Evolutionary conservation across 2,329 filamentous ascomycete species (phyloP).

Genomic region (Ascochyta koolunga): DNA sequence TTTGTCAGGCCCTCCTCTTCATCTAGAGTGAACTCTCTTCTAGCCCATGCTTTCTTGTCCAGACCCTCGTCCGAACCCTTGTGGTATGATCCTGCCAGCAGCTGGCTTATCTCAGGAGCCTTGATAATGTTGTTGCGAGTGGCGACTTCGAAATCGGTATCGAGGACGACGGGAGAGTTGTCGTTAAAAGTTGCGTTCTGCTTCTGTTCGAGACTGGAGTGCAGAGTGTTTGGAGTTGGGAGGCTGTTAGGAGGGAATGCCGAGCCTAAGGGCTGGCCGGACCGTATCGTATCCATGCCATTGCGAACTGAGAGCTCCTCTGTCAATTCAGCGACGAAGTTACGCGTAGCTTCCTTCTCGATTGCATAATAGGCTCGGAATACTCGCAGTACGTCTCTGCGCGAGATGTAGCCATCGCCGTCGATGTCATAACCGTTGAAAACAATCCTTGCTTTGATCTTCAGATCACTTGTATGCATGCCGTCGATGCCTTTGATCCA

Average conservation of each 20-base stretch:
- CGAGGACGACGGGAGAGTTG: slow-evolving; percentile 28
- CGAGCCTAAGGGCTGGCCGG: slow-evolving; percentile 55
- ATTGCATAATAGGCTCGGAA: slow-evolving; percentile 92
- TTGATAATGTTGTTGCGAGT: slow-evolving; percentile 25
- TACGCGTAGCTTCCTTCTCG: slow-evolving; percentile 85
- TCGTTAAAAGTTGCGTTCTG: slow-evolving; percentile 38
- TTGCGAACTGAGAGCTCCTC: slow-evolving; percentile 72
- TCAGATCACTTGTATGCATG: slow-evolving; percentile 56
- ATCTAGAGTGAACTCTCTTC: slow-evolving; percentile 81
- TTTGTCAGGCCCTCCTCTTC: slow-evolving; percentile 74
- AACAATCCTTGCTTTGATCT: slow-evolving; percentile 61
- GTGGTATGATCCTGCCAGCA: slow-evolving; percentile 5
- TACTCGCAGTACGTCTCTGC: slow-evolving; percentile 87
- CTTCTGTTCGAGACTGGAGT: slow-evolving; percentile 40
- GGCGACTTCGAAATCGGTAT: slow-evolving; percentile 33
- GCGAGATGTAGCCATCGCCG: slow-evolving; percentile 80
- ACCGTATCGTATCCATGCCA: slow-evolving; percentile 49
- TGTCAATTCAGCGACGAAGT: slow-evolving; percentile 77
- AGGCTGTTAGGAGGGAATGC: slow-evolving; percentile 49
- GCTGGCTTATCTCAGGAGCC: slow-evolving; percentile 16
- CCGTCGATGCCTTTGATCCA: slow-evolving; percentile 82
- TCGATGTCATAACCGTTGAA: slow-evolving; percentile 94
- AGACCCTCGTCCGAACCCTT: slow-evolving; percentile 26
- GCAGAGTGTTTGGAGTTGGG: slow-evolving; percentile 26
- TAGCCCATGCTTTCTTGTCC: slow-evolving; percentile 71